Evolutionary conservation across 192 early-diverging fungal species (phyloP).

Genomic region (Podochytrium sp.): DNA sequence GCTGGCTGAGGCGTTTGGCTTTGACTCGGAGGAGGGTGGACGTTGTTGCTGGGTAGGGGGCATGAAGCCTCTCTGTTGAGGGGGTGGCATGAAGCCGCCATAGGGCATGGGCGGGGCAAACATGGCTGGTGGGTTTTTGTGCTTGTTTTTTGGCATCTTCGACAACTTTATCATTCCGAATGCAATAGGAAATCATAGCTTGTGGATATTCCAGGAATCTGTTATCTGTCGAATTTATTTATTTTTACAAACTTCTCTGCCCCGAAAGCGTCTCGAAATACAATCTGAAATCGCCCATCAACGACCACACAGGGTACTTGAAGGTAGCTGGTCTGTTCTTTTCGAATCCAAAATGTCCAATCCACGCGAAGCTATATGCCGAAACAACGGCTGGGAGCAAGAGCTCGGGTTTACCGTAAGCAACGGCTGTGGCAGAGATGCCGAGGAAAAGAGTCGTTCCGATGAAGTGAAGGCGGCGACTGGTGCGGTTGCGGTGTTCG

Average conservation of each 20-base stretch:
- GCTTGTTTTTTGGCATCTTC: too few relatives aligned
- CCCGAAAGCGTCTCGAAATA: constrained; percentile 19
- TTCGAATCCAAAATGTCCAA: constrained; percentile 40
- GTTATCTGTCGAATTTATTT: too few relatives aligned
- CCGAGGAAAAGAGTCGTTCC: constrained; percentile 39
- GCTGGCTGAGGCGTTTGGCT: neutral
- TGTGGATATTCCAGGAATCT: too few relatives aligned
- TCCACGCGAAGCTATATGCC: constrained; percentile 67
- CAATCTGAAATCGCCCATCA: constrained; percentile 62
- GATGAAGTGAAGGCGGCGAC: constrained; percentile 59
- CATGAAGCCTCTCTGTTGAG: too few relatives aligned
- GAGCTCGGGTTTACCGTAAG: neutral
- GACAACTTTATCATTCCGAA: too few relatives aligned
- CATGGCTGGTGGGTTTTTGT: too few relatives aligned
- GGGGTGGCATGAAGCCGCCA: too few relatives aligned
- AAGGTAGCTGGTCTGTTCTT: constrained; percentile 75
- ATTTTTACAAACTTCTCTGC: constrained; percentile 10
- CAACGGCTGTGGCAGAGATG: constrained; percentile 4
- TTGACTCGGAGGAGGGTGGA: neutral
- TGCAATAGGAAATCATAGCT: too few relatives aligned
- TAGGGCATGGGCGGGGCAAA: too few relatives aligned
- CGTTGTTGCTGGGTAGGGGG: neutral
- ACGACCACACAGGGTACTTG: constrained; percentile 66
- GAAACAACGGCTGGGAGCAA: neutral
- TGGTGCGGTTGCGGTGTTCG: constrained; percentile 43